Evolutionary conservation across 441 rosid species (phyloP).

Genomic region (California macrophylla): DNA sequence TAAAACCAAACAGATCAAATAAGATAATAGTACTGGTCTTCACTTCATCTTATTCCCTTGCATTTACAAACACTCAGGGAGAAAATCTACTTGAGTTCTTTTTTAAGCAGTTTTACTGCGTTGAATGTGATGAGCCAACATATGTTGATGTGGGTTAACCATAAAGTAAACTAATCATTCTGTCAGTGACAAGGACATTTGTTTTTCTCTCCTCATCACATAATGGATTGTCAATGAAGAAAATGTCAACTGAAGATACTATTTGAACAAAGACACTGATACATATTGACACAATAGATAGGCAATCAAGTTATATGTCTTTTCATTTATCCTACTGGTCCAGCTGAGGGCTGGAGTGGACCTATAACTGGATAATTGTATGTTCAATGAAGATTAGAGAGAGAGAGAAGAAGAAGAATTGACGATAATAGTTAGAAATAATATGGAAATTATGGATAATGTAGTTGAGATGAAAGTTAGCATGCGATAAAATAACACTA

Average conservation of each 20-base stretch:
- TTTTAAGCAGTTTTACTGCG: neutral
- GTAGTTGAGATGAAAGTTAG: neutral
- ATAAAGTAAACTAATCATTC: neutral
- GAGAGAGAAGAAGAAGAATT: neutral
- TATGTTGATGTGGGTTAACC: neutral
- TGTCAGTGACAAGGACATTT: no score
- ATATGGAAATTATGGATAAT: neutral
- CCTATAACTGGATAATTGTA: neutral
- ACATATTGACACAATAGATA: neutral
- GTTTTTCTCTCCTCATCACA: no score
- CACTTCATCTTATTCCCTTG: no score
- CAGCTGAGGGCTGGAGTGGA: neutral
- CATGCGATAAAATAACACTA: slow-evolving; percentile 10
- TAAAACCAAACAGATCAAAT: no score
- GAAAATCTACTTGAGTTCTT: no score
- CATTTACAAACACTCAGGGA: no score
- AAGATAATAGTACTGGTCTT: no score
- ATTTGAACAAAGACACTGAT: neutral
- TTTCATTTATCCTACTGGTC: neutral
- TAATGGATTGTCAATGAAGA: neutral
- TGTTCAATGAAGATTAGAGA: neutral
- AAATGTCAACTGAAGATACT: neutral
- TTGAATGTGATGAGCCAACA: neutral
- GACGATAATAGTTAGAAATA: neutral
- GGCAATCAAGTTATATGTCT: neutral